Evolutionary conservation across 345 rosid genomes (phyloP).

Genomic region (Ricinus communis): DNA sequence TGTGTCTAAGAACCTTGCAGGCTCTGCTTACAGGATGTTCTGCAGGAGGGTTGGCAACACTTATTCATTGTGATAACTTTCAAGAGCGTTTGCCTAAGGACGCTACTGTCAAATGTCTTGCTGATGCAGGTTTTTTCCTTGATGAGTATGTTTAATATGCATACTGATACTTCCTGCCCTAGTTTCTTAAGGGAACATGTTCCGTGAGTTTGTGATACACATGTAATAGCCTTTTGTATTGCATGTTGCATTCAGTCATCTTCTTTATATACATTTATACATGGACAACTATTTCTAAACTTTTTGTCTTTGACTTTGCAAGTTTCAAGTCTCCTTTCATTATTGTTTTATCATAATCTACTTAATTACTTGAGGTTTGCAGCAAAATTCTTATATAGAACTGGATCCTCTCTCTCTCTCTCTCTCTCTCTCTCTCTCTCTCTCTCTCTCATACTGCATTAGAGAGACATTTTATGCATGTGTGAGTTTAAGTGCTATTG

Average conservation of each 20-base stretch:
- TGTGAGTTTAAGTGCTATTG: not conserved
- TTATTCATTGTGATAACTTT: constrained; percentile 82
- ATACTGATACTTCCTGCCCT: constrained; percentile 1
- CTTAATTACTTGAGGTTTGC: not conserved
- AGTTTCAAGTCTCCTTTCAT: not conserved
- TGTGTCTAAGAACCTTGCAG: constrained; percentile 37
- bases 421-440: not conserved
- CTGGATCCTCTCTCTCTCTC: too few species aligned
- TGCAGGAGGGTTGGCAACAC: constrained; percentile 91
- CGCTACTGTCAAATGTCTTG: constrained; percentile 79
- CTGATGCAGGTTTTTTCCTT: constrained; percentile 90
- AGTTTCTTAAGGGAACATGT: not conserved
- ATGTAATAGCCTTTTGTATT: not conserved
- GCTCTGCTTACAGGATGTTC: constrained; percentile 95
- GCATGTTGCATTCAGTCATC: too few species aligned
- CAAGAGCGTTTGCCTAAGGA: constrained; percentile 61
- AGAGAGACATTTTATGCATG: not conserved
- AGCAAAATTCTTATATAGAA: not conserved
- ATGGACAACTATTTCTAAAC: not conserved
- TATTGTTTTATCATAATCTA: not conserved
- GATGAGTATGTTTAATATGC: constrained; percentile 63
- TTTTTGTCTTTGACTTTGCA: not conserved
- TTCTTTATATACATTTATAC: not conserved
- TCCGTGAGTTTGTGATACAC: not conserved
- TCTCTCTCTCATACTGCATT: not conserved